Percentiles rank a stretch among this genome's conserved stretches.
These are phyloP conservation scores for Wallemia hederae DNA, from an alignment of 1,284 basidiomycete genomes.

Conservation along the genomic window DNA sequence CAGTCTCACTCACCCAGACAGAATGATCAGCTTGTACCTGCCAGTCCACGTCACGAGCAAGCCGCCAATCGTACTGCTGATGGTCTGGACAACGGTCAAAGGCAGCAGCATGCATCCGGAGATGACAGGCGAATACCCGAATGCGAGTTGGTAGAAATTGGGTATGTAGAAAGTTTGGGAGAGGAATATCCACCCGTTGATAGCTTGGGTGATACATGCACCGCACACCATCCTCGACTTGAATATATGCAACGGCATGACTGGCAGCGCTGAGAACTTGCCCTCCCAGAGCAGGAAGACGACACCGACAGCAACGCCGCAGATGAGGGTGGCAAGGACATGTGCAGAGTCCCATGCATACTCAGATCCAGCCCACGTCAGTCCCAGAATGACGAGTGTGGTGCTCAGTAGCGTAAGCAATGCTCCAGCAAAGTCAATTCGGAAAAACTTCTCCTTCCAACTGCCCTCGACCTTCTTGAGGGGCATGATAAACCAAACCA, in stretches of 20 bases:
- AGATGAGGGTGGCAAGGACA: conserved; percentile 6
- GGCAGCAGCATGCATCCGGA: conserved; percentile 10
- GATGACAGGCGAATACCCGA: conserved; percentile 9
- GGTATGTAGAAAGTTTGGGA: conserved; percentile 9
- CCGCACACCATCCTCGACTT: conserved; percentile 8
- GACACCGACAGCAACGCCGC: conserved; percentile 3
- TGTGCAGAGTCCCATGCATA: conserved; percentile 4
- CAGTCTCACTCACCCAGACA: background rate
- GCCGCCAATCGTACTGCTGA: conserved; percentile 7
- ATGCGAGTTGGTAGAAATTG: conserved; percentile 10
- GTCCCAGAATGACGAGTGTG: conserved; percentile 4
- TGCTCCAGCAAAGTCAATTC: conserved; percentile 8
- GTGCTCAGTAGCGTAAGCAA: conserved; percentile 5
- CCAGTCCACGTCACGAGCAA: conserved; percentile 8
- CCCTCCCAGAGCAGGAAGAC: conserved; percentile 8
- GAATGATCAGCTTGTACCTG: conserved; percentile 6
- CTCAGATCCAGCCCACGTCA: conserved; percentile 8
- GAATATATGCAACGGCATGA: conserved; percentile 10
- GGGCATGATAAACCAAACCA: conserved; percentile 8
- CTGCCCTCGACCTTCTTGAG: conserved; percentile 6
- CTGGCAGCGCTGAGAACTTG: conserved; percentile 5
- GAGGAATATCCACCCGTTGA: conserved; percentile 8
- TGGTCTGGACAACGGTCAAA: background rate
- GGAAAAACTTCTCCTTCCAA: conserved; percentile 4
- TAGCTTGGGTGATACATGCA: conserved; percentile 7